Conservation (phyloP, 129 eudicot species). For the Flaveria linearis region DNA sequence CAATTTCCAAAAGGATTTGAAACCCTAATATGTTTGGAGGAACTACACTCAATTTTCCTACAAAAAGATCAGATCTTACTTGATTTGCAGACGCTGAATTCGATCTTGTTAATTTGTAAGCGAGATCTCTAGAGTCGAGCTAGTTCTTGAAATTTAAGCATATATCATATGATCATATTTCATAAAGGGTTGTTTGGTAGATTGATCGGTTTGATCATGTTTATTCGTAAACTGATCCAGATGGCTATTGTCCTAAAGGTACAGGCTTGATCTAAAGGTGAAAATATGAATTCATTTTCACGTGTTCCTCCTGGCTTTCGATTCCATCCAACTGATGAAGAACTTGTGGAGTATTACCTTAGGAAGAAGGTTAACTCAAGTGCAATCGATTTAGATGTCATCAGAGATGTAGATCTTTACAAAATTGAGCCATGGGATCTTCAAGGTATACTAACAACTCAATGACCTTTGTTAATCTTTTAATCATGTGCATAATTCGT, state of each 20-base stretch:
- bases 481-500: neutral
- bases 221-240: slow-evolving; percentile 5
- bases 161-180: neutral
- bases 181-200: neutral
- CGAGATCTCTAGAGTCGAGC: neutral
- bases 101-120: slow-evolving; percentile 26
- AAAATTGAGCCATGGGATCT: slow-evolving; percentile 98
- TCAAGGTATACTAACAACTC: slow-evolving; percentile 48
- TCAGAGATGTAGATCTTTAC: slow-evolving; percentile 87
- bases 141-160: neutral
- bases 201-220: neutral
- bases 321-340: slow-evolving; percentile 92
- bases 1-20: neutral
- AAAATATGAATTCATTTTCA: slow-evolving; percentile 57
- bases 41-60: too few species aligned
- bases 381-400: slow-evolving; percentile 73
- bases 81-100: neutral
- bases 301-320: slow-evolving; percentile 96
- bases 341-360: slow-evolving; percentile 87
- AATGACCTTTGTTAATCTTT: slow-evolving; percentile 12
- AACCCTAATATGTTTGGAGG: neutral
- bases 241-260: neutral
- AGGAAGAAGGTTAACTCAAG: slow-evolving; percentile 62
- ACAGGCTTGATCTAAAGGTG: neutral
- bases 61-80: slow-evolving; percentile 1